Conservation (phyloP, 805 yeast genomes). For the Ogataea paraovalis region DNA sequence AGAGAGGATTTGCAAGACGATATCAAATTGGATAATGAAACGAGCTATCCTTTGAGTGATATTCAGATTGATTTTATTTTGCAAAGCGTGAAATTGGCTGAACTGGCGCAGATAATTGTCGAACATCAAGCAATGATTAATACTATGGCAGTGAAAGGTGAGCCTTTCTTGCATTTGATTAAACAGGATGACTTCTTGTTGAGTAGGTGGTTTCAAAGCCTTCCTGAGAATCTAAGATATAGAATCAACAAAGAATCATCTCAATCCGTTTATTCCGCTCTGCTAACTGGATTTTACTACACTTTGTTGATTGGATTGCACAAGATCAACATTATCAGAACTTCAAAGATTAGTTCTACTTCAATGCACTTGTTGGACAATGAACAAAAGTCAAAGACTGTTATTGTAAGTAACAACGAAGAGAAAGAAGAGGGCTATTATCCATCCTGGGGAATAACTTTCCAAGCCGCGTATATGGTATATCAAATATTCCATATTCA, state of each 20-base stretch:
- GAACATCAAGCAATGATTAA: conserved; percentile 45
- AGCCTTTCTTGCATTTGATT: conserved; percentile 68
- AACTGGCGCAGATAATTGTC: conserved; percentile 65
- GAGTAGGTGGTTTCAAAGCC: conserved; percentile 67
- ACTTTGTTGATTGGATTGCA: conserved; percentile 64
- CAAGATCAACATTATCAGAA: conserved; percentile 53
- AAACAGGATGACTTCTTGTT: conserved; percentile 65
- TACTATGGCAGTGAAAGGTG: conserved; percentile 9
- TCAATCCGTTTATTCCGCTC: conserved; percentile 46
- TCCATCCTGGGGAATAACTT: conserved; percentile 79
- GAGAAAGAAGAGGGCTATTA: conserved; percentile 39
- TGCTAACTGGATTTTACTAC: conserved; percentile 64
- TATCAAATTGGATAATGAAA: conserved; percentile 3
- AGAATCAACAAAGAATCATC: conserved; percentile 39
- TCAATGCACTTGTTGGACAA: conserved; percentile 43
- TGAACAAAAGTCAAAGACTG: conserved; percentile 29
- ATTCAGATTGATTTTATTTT: conserved; percentile 52
- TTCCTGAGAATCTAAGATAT: conserved; percentile 59
- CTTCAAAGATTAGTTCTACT: conserved; percentile 31
- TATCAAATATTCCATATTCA: conserved; percentile 40
- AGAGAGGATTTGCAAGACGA: conserved; percentile 61
- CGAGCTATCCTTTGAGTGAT: conserved; percentile 4
- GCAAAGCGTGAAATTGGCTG: conserved; percentile 61
- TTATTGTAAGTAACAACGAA: conserved; percentile 10
- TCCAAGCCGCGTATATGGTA: conserved; percentile 79